Evolutionary conservation across 164 flowering plant genomes (phyloP), one percentile per base, ranked within the genome.

Genomic region (Euptelea pleiosperma): DNA sequence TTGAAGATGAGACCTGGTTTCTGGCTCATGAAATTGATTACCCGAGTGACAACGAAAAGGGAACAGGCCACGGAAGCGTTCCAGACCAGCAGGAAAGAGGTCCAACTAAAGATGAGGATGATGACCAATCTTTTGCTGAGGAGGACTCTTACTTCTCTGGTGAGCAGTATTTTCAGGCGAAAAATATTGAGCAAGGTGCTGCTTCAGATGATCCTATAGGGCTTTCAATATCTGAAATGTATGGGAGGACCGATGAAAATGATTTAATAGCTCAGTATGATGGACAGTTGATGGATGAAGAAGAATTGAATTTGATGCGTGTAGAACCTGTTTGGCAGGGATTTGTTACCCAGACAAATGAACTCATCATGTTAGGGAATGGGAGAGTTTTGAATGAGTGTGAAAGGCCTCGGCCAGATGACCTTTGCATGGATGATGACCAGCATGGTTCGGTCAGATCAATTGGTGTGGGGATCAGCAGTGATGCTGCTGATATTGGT

Each of bases 1-100:
- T 94, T 69, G 99, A 94, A 76, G 97, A 94, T 66, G 97, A 94
- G 71, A 62, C 96, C 36, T 94, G 99, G 99, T 94, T 94, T 80
- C 67, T 94, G 66, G 96, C 97, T 35, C 97, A 90, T 82, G 99
- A 94, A 77, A 88, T 94, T 73, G 99, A 94, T 71, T 90, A 94
- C 58, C 99, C 97, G 42, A 94, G 96, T 70, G 97, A 94, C 67
- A 90, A 88, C 72, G 99, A 90, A 55, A 94, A 91, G 75, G 96
- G 89, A 40, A 78, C 82, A 3, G 91, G 81, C 36, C 95, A 77
- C 65, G 96, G 82, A 44, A 93, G 91, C 75, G 82, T 78, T 65
- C 96, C 89, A 19, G 95, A 94, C 64, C 73, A 61, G 30, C 94
- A 85, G 60, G 92, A 79, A 71, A 79, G 82, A 62, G 79, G 63